Percentiles rank a stretch among this genome's conserved stretches.
These are phyloP conservation scores for Plasmodium gonderi DNA, from an alignment of 169 alveolate species.

Conservation along the genomic window DNA sequence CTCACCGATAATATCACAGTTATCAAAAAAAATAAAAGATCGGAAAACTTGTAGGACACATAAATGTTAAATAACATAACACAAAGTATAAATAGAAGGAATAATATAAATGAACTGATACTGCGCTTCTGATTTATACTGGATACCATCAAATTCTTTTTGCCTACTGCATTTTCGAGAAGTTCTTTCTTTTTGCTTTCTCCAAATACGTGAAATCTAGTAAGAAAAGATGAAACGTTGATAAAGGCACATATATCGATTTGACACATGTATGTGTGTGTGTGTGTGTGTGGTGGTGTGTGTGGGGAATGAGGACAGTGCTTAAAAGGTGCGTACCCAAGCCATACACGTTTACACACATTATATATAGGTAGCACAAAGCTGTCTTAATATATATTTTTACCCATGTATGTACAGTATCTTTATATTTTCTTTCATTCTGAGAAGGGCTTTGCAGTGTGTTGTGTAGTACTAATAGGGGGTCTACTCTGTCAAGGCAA, in stretches of 20 bases:
- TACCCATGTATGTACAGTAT: constrained; percentile 73
- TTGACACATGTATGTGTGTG: too few relatives aligned
- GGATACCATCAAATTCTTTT: constrained; percentile 49
- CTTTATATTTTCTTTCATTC: constrained; percentile 72
- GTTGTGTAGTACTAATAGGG: background rate
- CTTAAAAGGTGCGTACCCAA: too few relatives aligned
- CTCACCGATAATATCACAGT: constrained; percentile 45
- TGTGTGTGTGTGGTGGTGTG: background rate
- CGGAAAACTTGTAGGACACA: constrained; percentile 44
- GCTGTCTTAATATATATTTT: background rate
- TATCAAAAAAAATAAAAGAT: background rate
- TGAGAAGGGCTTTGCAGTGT: background rate
- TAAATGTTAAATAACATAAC: constrained; percentile 67
- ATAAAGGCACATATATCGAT: too few relatives aligned
- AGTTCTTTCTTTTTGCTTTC: constrained; percentile 64
- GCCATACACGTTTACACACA: too few relatives aligned
- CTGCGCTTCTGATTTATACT: constrained; percentile 54
- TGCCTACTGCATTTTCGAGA: constrained; percentile 65
- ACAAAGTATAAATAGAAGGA: constrained; percentile 42
- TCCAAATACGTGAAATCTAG: constrained; percentile 69
- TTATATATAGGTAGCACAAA: too few relatives aligned
- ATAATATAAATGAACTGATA: constrained; percentile 27
- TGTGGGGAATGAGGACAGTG: background rate
- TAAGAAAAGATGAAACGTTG: constrained; percentile 7
- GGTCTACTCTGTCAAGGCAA: background rate